These are phyloP conservation scores for Russula olivacea DNA, from an alignment of 768 basidiomycete species.

Conservation along the genomic window DNA sequence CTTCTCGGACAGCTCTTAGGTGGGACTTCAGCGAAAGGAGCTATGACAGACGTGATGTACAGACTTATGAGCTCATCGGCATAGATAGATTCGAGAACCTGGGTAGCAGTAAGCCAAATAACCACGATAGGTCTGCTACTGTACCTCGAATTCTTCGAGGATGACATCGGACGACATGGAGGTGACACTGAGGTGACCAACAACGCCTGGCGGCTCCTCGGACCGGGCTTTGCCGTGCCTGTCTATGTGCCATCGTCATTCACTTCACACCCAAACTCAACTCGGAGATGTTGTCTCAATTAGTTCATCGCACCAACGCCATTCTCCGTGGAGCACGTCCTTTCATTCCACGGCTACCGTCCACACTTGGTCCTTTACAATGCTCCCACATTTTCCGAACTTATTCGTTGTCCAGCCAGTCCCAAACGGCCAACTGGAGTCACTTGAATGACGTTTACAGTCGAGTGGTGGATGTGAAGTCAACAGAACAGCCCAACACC, in stretches of 20 bases:
- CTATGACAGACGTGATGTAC: constrained; percentile 36
- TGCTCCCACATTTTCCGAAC: not conserved
- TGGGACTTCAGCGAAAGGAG: constrained; percentile 41
- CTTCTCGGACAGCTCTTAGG: constrained; percentile 77
- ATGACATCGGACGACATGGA: constrained; percentile 63
- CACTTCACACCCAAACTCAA: not conserved
- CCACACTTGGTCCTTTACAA: not conserved
- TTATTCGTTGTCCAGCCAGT: not conserved
- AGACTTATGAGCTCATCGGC: constrained; percentile 88
- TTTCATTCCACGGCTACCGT: not conserved
- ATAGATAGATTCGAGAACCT: constrained; percentile 96
- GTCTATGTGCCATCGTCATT: no score
- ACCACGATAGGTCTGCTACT: constrained; percentile 18
- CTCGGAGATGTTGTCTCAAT: constrained; percentile 8
- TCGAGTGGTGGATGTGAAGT: not conserved
- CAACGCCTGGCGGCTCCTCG: not conserved
- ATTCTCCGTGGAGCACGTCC: not conserved
- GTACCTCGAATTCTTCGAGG: constrained; percentile 87
- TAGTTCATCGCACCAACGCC: not conserved
- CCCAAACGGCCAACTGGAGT: constrained; percentile 14
- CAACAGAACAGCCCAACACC: not conserved
- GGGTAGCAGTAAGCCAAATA: constrained; percentile 13
- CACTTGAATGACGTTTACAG: constrained; percentile 14
- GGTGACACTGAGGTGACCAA: not conserved
- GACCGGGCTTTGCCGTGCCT: not conserved